Evolutionary conservation across 805 yeast species (phyloP), one percentile per base, ranked within the genome.

Genomic region (Zygosaccharomyces bisporus): DNA sequence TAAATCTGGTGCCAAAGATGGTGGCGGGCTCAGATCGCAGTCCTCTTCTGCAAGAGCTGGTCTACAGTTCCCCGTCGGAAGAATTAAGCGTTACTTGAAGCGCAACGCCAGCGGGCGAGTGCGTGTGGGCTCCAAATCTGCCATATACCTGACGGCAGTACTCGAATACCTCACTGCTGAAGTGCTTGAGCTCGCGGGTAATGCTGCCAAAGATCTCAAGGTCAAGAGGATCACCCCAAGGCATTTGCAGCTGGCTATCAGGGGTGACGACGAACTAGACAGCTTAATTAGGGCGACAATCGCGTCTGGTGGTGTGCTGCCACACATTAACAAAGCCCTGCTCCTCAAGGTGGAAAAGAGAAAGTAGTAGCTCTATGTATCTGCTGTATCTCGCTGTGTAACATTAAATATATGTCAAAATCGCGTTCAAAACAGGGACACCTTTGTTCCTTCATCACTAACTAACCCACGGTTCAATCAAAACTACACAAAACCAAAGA

Each of bases 191-290:
- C 76, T 91, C 77, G 97, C 98, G 47, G 97, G 98, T 71, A 91
- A 91, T 67, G 98, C 98, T 29, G 97, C 98, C 36, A 89, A 91
- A 69, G 97, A 91, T 64, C 76, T 88, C 67, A 86, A 87, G 68
- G 93, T 88, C 57, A 89, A 90, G 72, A 88, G 98, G 83, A 90
- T 90, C 67, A 89, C 96, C 14, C 98, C 98, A 62, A 86, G 98
- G 73, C 98, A 90, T 70, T 76, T 90, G 63, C 96, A 90, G 70
- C 78, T 90, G 62, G 98, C 98, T 51, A 90, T 90, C 63, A 87
- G 98, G 75, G 96, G 96, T 66, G 98, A 91, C 70, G 98, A 91
- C 70, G 98, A 91, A 72, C 81, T 91, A 69, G 96, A 90, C 74
- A 83, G 88, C 53, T 78, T 91, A 64, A 85, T 91, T 64, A 83